Evolutionary conservation across 257 asterid species (phyloP).

Genomic region (Penstemon newberryi): DNA sequence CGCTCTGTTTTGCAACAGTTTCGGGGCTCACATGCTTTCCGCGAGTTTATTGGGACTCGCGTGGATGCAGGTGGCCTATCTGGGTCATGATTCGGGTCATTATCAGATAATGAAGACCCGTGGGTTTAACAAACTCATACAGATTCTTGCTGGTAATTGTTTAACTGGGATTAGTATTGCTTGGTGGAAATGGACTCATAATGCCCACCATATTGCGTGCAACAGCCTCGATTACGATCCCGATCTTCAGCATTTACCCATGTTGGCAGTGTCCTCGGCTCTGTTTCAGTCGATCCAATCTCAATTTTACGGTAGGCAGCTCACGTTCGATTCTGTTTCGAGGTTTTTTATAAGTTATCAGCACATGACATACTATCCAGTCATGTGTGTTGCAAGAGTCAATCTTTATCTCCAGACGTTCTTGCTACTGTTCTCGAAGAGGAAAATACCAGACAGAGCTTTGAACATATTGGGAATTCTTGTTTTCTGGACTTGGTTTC

Average conservation of each 20-base stretch:
- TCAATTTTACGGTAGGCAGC: slow-evolving; percentile 37
- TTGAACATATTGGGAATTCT: slow-evolving; percentile 41
- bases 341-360: slow-evolving; percentile 45
- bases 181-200: slow-evolving; percentile 63
- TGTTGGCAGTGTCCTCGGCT: slow-evolving; percentile 35
- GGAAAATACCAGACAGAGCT: slow-evolving; percentile 40
- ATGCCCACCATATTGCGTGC: slow-evolving; percentile 48
- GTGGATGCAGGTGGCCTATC: slow-evolving; percentile 53
- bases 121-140: slow-evolving; percentile 35
- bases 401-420: slow-evolving; percentile 49
- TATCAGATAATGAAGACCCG: slow-evolving; percentile 38
- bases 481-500: slow-evolving; percentile 52
- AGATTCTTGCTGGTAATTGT: slow-evolving; percentile 43
- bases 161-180: slow-evolving; percentile 49
- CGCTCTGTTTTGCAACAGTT: slow-evolving; percentile 26
- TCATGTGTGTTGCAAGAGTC: slow-evolving; percentile 40
- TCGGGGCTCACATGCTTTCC: slow-evolving; percentile 32
- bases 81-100: slow-evolving; percentile 52
- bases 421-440: slow-evolving; percentile 34
- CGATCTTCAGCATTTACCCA: slow-evolving; percentile 47
- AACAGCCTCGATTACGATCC: slow-evolving; percentile 52
- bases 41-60: slow-evolving; percentile 39
- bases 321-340: slow-evolving; percentile 34
- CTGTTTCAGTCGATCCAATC: slow-evolving; percentile 36
- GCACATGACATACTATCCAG: slow-evolving; percentile 43